Evolutionary conservation across 2,329 filamentous ascomycete species (phyloP).

Genomic region (Botrytis medusae): DNA sequence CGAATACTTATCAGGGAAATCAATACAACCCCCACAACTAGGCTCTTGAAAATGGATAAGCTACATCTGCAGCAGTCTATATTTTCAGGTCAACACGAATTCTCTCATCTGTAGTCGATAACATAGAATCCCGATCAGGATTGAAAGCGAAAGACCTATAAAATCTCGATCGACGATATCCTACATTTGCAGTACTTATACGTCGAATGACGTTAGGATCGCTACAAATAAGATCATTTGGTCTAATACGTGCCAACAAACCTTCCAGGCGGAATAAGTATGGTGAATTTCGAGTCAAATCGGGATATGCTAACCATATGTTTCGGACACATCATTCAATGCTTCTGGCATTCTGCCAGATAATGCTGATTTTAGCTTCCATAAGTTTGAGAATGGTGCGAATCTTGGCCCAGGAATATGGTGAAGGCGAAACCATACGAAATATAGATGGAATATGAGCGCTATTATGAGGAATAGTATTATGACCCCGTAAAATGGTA

Average conservation of each 20-base stretch:
- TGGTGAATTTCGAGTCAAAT: neutral
- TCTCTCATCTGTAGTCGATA: conserved; percentile 49
- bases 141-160: conserved; percentile 52
- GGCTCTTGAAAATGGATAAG: neutral
- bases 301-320: neutral
- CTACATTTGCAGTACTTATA: conserved; percentile 31
- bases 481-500: neutral
- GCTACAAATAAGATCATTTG: conserved; percentile 29
- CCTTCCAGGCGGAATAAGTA: conserved; percentile 5
- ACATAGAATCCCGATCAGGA: conserved; percentile 53
- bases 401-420: neutral
- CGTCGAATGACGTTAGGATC: conserved; percentile 29
- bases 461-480: neutral
- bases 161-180: conserved; percentile 31
- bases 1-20: conserved; percentile 45
- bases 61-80: conserved; percentile 52
- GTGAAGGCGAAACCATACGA: conserved; percentile 2
- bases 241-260: conserved; percentile 29
- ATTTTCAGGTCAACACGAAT: conserved; percentile 41
- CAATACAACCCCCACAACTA: neutral
- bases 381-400: neutral
- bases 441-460: neutral
- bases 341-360: neutral
- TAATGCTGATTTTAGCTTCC: neutral
- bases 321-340: conserved; percentile 4